Evolutionary conservation across 2,329 filamentous ascomycete genomes (phyloP).

Genomic region (Escovopsis weberi): DNA sequence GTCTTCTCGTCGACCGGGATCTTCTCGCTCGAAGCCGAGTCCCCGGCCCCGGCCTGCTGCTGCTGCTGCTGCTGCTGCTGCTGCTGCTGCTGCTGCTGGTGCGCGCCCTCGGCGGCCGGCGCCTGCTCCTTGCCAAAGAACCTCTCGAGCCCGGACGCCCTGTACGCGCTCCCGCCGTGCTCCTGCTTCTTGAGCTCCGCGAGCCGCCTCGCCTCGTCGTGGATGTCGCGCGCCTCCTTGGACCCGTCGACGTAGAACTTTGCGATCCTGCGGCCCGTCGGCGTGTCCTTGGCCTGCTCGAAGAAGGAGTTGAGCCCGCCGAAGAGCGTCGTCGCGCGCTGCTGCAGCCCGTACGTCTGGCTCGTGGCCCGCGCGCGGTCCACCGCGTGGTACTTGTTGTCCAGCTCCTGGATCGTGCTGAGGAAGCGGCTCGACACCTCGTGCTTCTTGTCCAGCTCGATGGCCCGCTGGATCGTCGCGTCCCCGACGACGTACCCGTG

Average conservation of each 20-base stretch:
- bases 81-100: constrained; percentile 1
- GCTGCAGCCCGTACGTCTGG: constrained; percentile 66
- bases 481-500: constrained; percentile 79
- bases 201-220: constrained; percentile 75
- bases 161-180: constrained; percentile 43
- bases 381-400: constrained; percentile 73
- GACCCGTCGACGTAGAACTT: constrained; percentile 75
- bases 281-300: constrained; percentile 77
- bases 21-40: not conserved
- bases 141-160: constrained; percentile 41
- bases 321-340: constrained; percentile 51
- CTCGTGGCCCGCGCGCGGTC: constrained; percentile 78
- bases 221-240: constrained; percentile 88
- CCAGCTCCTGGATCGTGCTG: constrained; percentile 58
- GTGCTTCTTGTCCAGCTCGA: constrained; percentile 81
- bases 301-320: constrained; percentile 75
- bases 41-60: not conserved
- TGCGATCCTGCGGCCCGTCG: constrained; percentile 76
- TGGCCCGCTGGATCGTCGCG: constrained; percentile 62
- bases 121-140: constrained; percentile 38
- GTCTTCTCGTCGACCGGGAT: not conserved
- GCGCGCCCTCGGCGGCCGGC: constrained; percentile 3
- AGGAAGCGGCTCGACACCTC: constrained; percentile 73
- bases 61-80: constrained; percentile 9
- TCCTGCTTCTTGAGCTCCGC: constrained; percentile 72